Evolutionary conservation across 2,329 filamentous ascomycete species (phyloP).

Genomic region (Fusarium tricinctum): DNA sequence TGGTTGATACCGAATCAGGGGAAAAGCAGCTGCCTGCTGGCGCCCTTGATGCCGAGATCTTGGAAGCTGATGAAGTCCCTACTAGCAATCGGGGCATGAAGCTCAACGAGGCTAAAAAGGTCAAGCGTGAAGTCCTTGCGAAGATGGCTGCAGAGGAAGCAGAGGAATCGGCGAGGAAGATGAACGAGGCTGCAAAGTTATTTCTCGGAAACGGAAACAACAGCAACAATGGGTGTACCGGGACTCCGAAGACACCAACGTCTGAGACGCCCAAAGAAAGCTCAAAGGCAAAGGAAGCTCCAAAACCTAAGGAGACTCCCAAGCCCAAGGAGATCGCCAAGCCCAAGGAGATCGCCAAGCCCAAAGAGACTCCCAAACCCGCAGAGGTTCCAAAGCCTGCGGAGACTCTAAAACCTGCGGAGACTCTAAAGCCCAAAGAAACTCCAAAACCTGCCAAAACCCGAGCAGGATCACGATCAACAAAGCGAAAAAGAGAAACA

Average conservation of each 20-base stretch:
- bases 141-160: slow-evolving; percentile 74
- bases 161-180: slow-evolving; percentile 68
- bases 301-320: slow-evolving; percentile 48
- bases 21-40: slow-evolving; percentile 69
- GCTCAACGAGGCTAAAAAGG: slow-evolving; percentile 81
- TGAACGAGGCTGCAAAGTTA: slow-evolving; percentile 63
- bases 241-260: slow-evolving; percentile 46
- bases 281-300: slow-evolving; percentile 44
- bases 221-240: slow-evolving; percentile 32
- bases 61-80: slow-evolving; percentile 72
- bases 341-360: slow-evolving; percentile 47
- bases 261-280: slow-evolving; percentile 43
- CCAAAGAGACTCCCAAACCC: slow-evolving; percentile 47
- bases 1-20: slow-evolving; percentile 65
- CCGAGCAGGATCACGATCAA: slow-evolving; percentile 52
- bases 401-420: slow-evolving; percentile 48
- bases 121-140: slow-evolving; percentile 75
- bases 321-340: slow-evolving; percentile 48
- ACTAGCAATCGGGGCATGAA: slow-evolving; percentile 82
- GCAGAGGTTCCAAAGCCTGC: slow-evolving; percentile 40
- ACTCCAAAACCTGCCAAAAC: slow-evolving; percentile 47
- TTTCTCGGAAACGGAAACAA: slow-evolving; percentile 57
- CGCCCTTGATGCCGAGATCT: slow-evolving; percentile 69
- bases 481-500: slow-evolving; percentile 63
- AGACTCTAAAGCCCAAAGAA: slow-evolving; percentile 51